These are phyloP conservation scores for Picocystis sp. DNA, from an alignment of 163 green algal species.

Conservation along the genomic window DNA sequence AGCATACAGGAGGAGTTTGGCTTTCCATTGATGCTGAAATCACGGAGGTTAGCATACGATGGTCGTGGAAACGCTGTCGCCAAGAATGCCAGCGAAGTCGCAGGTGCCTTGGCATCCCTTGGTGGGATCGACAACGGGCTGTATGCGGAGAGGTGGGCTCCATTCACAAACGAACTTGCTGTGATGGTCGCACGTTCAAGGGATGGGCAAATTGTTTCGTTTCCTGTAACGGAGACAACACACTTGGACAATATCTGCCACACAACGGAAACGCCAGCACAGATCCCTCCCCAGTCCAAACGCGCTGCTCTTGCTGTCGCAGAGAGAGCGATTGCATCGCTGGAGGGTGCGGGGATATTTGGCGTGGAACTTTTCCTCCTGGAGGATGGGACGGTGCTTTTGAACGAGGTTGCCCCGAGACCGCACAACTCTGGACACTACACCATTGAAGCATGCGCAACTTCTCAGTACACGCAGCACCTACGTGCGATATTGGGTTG, in stretches of 20 bases:
- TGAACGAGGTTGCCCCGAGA: constrained; percentile 89
- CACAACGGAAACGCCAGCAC: constrained; percentile 70
- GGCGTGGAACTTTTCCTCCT: constrained; percentile 91
- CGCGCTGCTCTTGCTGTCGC: constrained; percentile 33
- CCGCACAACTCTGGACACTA: constrained; percentile 94
- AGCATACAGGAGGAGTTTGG: constrained; percentile 44
- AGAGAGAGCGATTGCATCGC: constrained; percentile 40
- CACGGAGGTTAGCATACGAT: constrained; percentile 71
- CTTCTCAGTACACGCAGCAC: constrained; percentile 87
- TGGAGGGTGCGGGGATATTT: constrained; percentile 55
- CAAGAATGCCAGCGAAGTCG: constrained; percentile 27
- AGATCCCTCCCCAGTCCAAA: constrained; percentile 32
- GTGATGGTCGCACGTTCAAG: constrained; percentile 79
- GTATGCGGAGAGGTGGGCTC: constrained; percentile 82
- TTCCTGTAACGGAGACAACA: constrained; percentile 59
- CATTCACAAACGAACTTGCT: constrained; percentile 85
- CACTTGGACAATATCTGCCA: constrained; percentile 75
- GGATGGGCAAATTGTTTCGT: constrained; percentile 36
- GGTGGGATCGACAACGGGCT: constrained; percentile 35
- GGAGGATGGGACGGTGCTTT: constrained; percentile 47
- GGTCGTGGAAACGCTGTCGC: constrained; percentile 82
- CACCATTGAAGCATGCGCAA: constrained; percentile 87
- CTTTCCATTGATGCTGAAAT: constrained; percentile 95
- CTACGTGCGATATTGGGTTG: constrained; percentile 81
- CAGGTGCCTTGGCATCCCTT: constrained; percentile 32